Base-by-base conservation (phyloP, 2,329 filamentous ascomycete genomes). In the Alternaria sp. region DNA sequence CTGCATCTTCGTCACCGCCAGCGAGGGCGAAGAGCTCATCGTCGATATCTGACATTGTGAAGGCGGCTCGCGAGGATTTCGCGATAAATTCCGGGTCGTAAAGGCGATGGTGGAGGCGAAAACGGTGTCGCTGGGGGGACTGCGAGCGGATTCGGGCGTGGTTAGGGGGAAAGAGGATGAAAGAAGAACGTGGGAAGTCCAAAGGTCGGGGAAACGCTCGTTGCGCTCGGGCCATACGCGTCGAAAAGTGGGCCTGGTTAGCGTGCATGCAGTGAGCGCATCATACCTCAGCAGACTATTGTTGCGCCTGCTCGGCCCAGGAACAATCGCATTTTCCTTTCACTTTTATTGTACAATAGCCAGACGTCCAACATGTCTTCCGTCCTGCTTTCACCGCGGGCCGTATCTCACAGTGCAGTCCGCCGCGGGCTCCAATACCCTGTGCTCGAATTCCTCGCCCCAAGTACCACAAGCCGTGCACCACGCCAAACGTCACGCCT, bases 1-100 rank as follows among this genome's bases (percentile, higher is more conserved):
- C 76, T 57, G 88, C 88, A 47, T 78, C 76, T 51, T 78, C 76
- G 42, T 87, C 88, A 69, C 92, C 93, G 72, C 93, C 95, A 55
- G 94, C 95, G 67, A 98, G 89, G 74, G 92, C 94, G 66, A 98
- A 90, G 67, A 98, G 89, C 82, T 97, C 94, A 72, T 94, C 93
- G 77, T 98, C 94, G 68, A 97, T 87, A 59, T 82, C 81, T 57
- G 92, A 91, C 93, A 97, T 96, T 73, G 66, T 67, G 66, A 30
- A 46, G 36, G 62, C 44, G 44, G 43, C 53, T 49, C 51, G 64
- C 28, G 48, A 43, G 41, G 34, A 30, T 39, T 61, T 39, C 39
- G 47, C 57, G 41, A 0, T 48, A 11, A 20, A 18, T 43, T 41
- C 34, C 11, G 53, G 28, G 18, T 36, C 14, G 38, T 42, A 5